These are phyloP conservation scores for Termitomyces sp. DNA, from an alignment of 768 basidiomycete species.

Conservation along the genomic window DNA sequence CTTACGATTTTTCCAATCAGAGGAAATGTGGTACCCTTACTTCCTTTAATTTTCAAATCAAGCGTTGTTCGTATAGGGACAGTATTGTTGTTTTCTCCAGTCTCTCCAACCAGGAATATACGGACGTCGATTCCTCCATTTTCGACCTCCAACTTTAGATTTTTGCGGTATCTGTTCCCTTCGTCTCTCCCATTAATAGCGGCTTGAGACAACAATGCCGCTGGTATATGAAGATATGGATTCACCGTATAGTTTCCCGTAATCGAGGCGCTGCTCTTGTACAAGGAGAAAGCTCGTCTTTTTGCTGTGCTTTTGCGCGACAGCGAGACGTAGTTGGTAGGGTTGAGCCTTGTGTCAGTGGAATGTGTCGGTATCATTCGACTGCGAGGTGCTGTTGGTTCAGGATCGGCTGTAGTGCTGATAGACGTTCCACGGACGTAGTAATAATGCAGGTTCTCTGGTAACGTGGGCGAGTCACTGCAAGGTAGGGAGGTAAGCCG, in stretches of 20 bases:
- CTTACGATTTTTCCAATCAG: slow-evolving; percentile 36
- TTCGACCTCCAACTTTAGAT: slow-evolving; percentile 30
- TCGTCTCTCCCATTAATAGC: slow-evolving; percentile 12
- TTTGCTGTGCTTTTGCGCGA: slow-evolving; percentile 22
- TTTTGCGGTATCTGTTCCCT: slow-evolving; percentile 18
- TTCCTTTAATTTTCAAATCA: slow-evolving; percentile 25
- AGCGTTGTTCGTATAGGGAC: slow-evolving; percentile 22
- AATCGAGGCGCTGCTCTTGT: slow-evolving; percentile 21
- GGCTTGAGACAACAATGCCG: slow-evolving; percentile 28
- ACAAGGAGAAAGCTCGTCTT: slow-evolving; percentile 15
- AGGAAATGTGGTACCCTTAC: slow-evolving; percentile 21
- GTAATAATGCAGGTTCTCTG: slow-evolving; percentile 3
- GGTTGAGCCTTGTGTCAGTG: slow-evolving; percentile 9
- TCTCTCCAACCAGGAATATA: slow-evolving; percentile 29
- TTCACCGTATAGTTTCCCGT: slow-evolving; percentile 35
- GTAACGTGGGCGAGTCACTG: slow-evolving; percentile 1
- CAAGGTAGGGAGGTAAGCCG: slow-evolving; percentile 6
- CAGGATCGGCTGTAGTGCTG: slow-evolving; percentile 1
- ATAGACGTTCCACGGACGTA: slow-evolving; percentile 8
- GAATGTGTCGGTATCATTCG: not conserved
- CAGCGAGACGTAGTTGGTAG: slow-evolving; percentile 28
- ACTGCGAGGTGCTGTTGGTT: not conserved
- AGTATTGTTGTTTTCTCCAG: not conserved
- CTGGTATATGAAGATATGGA: slow-evolving; percentile 34
- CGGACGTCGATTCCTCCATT: slow-evolving; percentile 38